Conservation (phyloP, 1,139 yeast genomes). For the Sugiyamaella sp. region DNA sequence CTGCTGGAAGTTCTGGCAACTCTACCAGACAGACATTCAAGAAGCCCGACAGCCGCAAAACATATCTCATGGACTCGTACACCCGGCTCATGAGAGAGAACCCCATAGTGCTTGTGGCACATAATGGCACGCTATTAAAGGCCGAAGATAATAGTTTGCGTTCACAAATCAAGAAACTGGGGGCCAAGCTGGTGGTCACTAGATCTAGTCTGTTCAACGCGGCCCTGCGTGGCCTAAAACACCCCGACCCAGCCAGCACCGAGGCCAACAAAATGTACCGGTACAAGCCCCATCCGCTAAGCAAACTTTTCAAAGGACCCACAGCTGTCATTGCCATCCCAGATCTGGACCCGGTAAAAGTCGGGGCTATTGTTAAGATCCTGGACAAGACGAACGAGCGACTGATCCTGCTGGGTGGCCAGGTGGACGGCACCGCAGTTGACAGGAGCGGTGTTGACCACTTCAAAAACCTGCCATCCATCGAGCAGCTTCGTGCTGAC, state of each 20-base stretch:
- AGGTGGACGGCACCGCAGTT: conserved; percentile 63
- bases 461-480: conserved; percentile 74
- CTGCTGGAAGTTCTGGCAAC: background rate
- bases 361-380: conserved; percentile 61
- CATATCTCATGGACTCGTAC: conserved; percentile 80
- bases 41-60: conserved; percentile 56
- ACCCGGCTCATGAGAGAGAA: conserved; percentile 66
- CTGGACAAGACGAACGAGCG: conserved; percentile 70
- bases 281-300: conserved; percentile 58
- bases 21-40: conserved; percentile 27
- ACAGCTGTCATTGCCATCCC: conserved; percentile 77
- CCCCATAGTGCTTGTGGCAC: conserved; percentile 73
- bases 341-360: conserved; percentile 68
- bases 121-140: conserved; percentile 79
- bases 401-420: conserved; percentile 82
- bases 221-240: conserved; percentile 69
- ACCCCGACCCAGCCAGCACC: conserved; percentile 73
- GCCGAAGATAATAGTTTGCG: conserved; percentile 67
- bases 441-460: conserved; percentile 56
- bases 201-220: conserved; percentile 72
- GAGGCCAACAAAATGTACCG: conserved; percentile 51
- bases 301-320: conserved; percentile 76
- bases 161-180: conserved; percentile 60
- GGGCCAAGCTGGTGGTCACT: conserved; percentile 68
- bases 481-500: conserved; percentile 75